phyloP scores from a whole-genome alignment of 768 basidiomycete genomes.

The Boletus huronensis region DNA sequence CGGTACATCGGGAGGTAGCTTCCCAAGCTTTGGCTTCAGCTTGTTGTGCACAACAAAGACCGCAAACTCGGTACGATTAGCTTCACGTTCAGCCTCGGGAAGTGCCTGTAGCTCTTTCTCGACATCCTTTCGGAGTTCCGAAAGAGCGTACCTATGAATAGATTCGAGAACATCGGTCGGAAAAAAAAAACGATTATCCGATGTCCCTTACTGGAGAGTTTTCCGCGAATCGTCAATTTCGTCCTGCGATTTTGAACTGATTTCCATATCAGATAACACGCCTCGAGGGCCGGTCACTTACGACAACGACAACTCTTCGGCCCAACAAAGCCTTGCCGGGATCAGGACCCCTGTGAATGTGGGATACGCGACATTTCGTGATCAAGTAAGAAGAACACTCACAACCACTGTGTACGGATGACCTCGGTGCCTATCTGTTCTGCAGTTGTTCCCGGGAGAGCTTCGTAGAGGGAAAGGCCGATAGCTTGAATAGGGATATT shows the following conservation, averaged over 20 bases:
- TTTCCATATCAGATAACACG: slow-evolving; percentile 13
- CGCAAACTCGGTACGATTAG: slow-evolving; percentile 75
- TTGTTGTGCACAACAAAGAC: slow-evolving; percentile 97
- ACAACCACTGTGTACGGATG: slow-evolving; percentile 96
- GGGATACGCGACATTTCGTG: background rate
- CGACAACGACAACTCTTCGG: slow-evolving; percentile 77
- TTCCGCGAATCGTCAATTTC: slow-evolving; percentile 88
- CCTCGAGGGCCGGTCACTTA: slow-evolving; percentile 36
- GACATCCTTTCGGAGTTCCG: slow-evolving; percentile 88
- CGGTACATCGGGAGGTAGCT: slow-evolving; percentile 64
- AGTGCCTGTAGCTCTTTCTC: slow-evolving; percentile 60
- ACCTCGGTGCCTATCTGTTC: slow-evolving; percentile 82
- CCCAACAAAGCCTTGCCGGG: slow-evolving; percentile 72
- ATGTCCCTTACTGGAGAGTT: slow-evolving; percentile 70
- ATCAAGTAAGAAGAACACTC: slow-evolving; percentile 29
- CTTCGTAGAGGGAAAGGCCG: slow-evolving; percentile 92
- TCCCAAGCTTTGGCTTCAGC: slow-evolving; percentile 77
- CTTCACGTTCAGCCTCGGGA: slow-evolving; percentile 73
- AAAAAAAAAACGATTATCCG: background rate
- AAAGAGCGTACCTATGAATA: slow-evolving; percentile 72
- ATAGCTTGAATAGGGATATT: slow-evolving; percentile 95
- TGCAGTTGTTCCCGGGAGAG: slow-evolving; percentile 67
- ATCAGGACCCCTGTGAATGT: slow-evolving; percentile 52
- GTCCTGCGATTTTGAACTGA: slow-evolving; percentile 45
- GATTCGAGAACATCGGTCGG: background rate